Evolutionary conservation across 78 protist genomes (phyloP).

Genomic region (Dictyostelium discoideum): DNA sequence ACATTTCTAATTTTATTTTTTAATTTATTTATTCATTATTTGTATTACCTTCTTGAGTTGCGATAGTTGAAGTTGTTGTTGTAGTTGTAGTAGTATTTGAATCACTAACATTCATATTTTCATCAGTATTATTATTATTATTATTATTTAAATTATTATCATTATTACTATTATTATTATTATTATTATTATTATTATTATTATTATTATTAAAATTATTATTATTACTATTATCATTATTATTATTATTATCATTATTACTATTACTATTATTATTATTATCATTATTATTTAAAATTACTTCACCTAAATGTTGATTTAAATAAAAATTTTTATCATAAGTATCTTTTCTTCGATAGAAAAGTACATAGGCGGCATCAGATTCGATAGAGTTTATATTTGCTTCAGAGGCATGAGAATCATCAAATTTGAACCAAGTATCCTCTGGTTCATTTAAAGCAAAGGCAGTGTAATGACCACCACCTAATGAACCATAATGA

Average conservation of each 20-base stretch:
- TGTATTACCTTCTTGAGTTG: not conserved
- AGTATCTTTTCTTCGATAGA: conserved; percentile 82
- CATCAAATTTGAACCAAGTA: conserved; percentile 90
- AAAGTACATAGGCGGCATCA: conserved; percentile 90
- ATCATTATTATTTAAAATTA: not conserved
- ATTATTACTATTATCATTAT: not conserved
- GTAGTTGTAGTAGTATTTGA: not conserved
- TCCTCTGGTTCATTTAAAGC: conserved; percentile 80
- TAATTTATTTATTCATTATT: not conserved
- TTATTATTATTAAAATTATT: not conserved
- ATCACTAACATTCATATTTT: not conserved
- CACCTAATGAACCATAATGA: conserved; percentile 93
- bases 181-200: not conserved
- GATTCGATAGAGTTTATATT: conserved; percentile 4
- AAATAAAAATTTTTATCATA: not conserved
- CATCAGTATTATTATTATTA: not conserved
- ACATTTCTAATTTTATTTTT: not conserved
- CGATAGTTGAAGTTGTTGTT: not conserved
- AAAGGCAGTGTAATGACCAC: conserved; percentile 97
- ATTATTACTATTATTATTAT: not conserved
- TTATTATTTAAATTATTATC: not conserved
- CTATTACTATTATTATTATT: not conserved
- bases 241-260: not conserved
- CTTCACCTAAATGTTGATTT: not conserved
- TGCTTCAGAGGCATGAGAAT: conserved; percentile 28